These are phyloP conservation scores for Nannochloropsis salina DNA, from an alignment of 108 stramenopile species.

Conservation along the genomic window DNA sequence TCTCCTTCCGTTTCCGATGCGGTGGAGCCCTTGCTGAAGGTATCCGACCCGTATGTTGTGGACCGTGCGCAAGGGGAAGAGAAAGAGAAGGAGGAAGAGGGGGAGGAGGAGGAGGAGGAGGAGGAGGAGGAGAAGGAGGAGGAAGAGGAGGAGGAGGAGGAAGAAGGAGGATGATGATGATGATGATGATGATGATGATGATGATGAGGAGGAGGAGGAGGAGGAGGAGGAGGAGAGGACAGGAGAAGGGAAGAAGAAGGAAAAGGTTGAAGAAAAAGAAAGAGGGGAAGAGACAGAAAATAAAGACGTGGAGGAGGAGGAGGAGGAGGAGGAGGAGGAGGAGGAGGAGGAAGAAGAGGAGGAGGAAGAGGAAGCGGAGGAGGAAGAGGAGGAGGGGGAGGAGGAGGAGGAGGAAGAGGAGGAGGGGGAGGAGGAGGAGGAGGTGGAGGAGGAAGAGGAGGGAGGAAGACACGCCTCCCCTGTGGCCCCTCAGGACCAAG, in stretches of 20 bases:
- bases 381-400: not conserved
- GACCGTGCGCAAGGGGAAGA: too few relatives aligned
- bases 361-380: not conserved
- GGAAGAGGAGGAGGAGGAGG: not conserved
- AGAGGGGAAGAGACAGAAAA: not conserved
- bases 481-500: not conserved
- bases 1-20: not conserved
- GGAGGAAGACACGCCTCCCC: not conserved
- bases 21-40: too few relatives aligned
- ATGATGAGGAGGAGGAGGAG: too few relatives aligned
- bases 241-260: not conserved
- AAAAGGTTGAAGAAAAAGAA: not conserved
- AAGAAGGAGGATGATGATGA: not conserved
- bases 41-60: too few relatives aligned
- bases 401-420: not conserved
- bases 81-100: too few relatives aligned
- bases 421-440: not conserved
- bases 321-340: conserved; percentile 15
- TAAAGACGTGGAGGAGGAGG: not conserved
- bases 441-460: not conserved
- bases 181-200: too few relatives aligned
- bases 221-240: not conserved
- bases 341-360: not conserved
- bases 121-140: not conserved
- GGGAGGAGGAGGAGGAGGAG: not conserved